Conservation (phyloP, 2,329 filamentous ascomycete genomes). For the Alternaria sp. region DNA sequence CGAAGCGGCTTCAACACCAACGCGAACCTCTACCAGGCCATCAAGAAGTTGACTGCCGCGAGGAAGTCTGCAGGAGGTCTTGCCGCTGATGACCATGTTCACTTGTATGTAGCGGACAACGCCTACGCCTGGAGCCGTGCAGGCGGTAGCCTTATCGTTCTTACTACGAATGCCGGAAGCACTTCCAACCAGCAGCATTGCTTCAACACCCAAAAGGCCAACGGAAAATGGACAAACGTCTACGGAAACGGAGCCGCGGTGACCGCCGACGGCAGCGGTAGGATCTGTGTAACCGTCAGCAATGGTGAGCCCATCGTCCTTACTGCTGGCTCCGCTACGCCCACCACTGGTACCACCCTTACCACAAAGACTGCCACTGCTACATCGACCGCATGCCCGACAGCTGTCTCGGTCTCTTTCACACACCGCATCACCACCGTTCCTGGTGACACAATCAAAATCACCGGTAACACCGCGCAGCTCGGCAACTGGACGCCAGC, state of each 20-base stretch:
- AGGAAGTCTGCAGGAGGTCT: conserved; percentile 51
- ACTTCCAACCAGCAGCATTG: conserved; percentile 51
- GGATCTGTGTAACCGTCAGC: conserved; percentile 51
- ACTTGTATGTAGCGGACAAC: conserved; percentile 51
- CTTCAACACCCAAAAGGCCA: conserved; percentile 50
- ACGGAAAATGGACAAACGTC: conserved; percentile 51
- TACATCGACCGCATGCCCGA: conserved; percentile 25
- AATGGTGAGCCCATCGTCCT: conserved; percentile 55
- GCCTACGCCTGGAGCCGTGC: conserved; percentile 57
- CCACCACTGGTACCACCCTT: conserved; percentile 20
- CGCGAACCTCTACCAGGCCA: conserved; percentile 36
- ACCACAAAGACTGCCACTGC: conserved; percentile 15
- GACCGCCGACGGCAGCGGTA: conserved; percentile 49
- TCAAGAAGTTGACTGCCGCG: conserved; percentile 33
- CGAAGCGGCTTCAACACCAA: conserved; percentile 44
- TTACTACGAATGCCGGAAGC: conserved; percentile 55
- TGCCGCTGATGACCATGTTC: conserved; percentile 52
- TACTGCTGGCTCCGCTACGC: conserved; percentile 22
- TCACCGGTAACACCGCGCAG: conserved; percentile 53
- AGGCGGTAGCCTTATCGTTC: conserved; percentile 53
- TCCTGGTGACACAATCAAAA: conserved; percentile 57
- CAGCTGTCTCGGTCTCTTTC: conserved; percentile 51
- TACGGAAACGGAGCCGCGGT: conserved; percentile 47
- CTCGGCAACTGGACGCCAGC: conserved; percentile 54
- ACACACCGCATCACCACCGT: conserved; percentile 55